Percentiles rank a stretch among this genome's conserved stretches.
phyloP scores from a whole-genome alignment of 2,329 filamentous ascomycete species.

The Hirsutella minnesotensis region DNA sequence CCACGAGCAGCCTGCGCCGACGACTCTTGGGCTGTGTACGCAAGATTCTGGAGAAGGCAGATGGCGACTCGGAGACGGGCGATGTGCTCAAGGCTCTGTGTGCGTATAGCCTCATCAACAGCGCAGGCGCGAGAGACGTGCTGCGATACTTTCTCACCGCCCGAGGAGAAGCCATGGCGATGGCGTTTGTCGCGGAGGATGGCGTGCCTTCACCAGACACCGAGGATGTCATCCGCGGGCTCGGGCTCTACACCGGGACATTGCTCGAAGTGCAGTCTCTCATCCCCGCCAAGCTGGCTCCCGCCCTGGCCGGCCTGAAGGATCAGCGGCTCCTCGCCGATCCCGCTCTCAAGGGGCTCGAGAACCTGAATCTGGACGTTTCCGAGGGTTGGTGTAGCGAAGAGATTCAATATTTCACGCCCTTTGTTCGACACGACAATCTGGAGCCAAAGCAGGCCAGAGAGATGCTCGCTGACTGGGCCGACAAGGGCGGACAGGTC shows the following conservation, averaged over 20 bases:
- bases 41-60: constrained; percentile 52
- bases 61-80: constrained; percentile 34
- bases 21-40: constrained; percentile 58
- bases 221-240: constrained; percentile 46
- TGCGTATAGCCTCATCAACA: constrained; percentile 73
- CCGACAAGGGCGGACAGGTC: constrained; percentile 43
- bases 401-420: constrained; percentile 74
- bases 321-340: constrained; percentile 62
- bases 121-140: constrained; percentile 67
- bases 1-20: constrained; percentile 47
- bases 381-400: constrained; percentile 70
- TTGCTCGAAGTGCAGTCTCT: constrained; percentile 66
- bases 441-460: constrained; percentile 47
- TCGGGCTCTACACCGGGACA: constrained; percentile 66
- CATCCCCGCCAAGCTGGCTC: constrained; percentile 59
- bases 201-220: constrained; percentile 25
- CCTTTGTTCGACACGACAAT: constrained; percentile 77
- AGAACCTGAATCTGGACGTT: constrained; percentile 65
- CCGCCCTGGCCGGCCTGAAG: constrained; percentile 59
- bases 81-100: constrained; percentile 62
- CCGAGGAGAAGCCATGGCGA: constrained; percentile 55
- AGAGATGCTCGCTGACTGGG: constrained; percentile 53
- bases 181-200: constrained; percentile 43
- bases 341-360: constrained; percentile 48
- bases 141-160: constrained; percentile 67